Percentiles rank a stretch among this genome's conserved stretches.
Evolutionary conservation across 2,329 filamentous ascomycete species (phyloP).

Genomic region (Sporothrix mexicana): DNA sequence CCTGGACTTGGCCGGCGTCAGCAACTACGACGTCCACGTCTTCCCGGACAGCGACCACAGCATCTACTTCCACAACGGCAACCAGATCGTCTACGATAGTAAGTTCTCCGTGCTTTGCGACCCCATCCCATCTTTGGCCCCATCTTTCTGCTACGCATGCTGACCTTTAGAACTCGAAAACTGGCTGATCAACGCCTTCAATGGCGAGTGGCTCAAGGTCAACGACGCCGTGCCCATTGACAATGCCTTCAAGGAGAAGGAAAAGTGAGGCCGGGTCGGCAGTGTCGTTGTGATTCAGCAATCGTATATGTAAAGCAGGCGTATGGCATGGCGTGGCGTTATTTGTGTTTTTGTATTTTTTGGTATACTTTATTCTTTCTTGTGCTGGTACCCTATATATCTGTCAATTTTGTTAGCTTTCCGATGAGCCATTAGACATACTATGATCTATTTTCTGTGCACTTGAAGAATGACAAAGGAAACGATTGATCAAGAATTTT

Average conservation of each 20-base stretch:
- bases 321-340: slow-evolving; percentile 15
- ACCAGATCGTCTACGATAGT: slow-evolving; percentile 92
- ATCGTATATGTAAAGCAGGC: neutral
- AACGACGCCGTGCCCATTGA: slow-evolving; percentile 55
- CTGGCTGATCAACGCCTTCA: slow-evolving; percentile 97
- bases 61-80: slow-evolving; percentile 94
- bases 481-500: too few relatives aligned
- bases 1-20: slow-evolving; percentile 77
- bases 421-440: neutral
- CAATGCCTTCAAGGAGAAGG: slow-evolving; percentile 27
- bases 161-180: slow-evolving; percentile 70
- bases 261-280: neutral
- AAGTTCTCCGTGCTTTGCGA: slow-evolving; percentile 58
- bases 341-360: slow-evolving; percentile 5
- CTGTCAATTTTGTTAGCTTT: neutral
- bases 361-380: neutral
- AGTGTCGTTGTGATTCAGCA: neutral
- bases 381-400: neutral
- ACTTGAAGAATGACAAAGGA: too few relatives aligned
- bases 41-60: slow-evolving; percentile 96
- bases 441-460: neutral
- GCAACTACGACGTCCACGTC: slow-evolving; percentile 96
- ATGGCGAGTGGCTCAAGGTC: slow-evolving; percentile 85
- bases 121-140: neutral
- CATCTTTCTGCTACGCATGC: slow-evolving; percentile 37